Evolutionary conservation across 2,329 filamentous ascomycete genomes (phyloP).

Genomic region (Talaromyces atroroseus): DNA sequence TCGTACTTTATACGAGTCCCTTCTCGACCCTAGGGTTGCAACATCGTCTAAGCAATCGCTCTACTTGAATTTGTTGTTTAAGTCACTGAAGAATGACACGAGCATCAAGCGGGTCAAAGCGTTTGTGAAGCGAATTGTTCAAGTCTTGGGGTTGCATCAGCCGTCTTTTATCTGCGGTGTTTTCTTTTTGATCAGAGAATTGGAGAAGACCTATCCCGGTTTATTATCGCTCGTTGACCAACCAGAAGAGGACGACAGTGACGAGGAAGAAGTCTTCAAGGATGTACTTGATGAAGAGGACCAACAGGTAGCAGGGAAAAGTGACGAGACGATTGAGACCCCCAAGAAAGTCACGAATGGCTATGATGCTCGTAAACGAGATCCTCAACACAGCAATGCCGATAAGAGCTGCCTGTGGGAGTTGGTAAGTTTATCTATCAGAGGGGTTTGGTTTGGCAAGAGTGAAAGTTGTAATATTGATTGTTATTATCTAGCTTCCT

Average conservation of each 20-base stretch:
- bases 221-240: constrained; percentile 73
- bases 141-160: constrained; percentile 81
- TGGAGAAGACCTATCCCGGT: constrained; percentile 73
- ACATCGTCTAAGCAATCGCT: constrained; percentile 91
- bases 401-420: constrained; percentile 93
- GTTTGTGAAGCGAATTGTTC: constrained; percentile 88
- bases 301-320: constrained; percentile 22
- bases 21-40: constrained; percentile 81
- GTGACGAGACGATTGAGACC: constrained; percentile 20
- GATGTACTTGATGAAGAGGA: constrained; percentile 58
- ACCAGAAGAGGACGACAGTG: constrained; percentile 70
- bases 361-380: constrained; percentile 86
- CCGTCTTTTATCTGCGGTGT: constrained; percentile 88
- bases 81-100: constrained; percentile 82
- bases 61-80: constrained; percentile 87
- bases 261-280: constrained; percentile 62
- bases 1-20: constrained; percentile 87
- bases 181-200: constrained; percentile 80
- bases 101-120: constrained; percentile 89
- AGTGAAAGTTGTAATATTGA: background rate
- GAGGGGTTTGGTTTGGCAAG: background rate
- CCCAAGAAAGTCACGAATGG: constrained; percentile 28
- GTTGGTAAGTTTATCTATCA: constrained; percentile 51
- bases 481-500: constrained; percentile 46
- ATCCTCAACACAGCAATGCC: constrained; percentile 90